phyloP scores from a whole-genome alignment of 176 grass and related monocot genomes.

The Panicum miliaceum region DNA sequence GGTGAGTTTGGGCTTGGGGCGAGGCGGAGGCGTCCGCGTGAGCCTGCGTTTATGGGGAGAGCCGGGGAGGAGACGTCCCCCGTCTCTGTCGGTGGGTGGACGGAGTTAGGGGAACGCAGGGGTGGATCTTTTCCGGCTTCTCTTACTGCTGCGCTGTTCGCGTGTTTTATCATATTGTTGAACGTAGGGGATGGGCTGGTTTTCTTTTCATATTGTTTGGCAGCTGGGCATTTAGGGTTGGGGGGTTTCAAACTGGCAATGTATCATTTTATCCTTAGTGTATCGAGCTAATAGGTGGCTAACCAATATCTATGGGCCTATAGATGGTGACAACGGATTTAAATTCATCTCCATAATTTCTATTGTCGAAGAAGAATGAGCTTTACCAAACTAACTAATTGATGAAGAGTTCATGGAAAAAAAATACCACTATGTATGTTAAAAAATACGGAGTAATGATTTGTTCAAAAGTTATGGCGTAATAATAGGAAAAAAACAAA shows the following conservation, averaged over 20 bases:
- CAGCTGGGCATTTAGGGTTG: not conserved
- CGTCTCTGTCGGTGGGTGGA: conserved; percentile 34
- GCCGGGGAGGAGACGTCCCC: conserved; percentile 20
- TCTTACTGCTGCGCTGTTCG: not conserved
- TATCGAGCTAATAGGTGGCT: not conserved
- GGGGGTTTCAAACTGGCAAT: not conserved
- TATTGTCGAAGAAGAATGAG: no score
- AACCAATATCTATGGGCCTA: not conserved
- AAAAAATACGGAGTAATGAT: no score
- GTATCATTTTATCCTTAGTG: not conserved
- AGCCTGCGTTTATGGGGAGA: conserved; percentile 49
- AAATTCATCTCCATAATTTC: no score
- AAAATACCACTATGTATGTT: no score
- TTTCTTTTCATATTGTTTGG: conserved; percentile 1
- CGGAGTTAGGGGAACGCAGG: conserved; percentile 20
- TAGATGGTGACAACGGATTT: not conserved
- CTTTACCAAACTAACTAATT: no score
- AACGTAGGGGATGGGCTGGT: not conserved
- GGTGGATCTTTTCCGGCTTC: not conserved
- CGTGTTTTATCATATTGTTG: no score
- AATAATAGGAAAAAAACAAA: no score
- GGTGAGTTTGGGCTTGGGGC: conserved; percentile 33
- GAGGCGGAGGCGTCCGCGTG: conserved; percentile 39
- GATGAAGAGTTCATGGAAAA: no score
- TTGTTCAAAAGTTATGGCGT: no score